A percentile compares a stretch with the other conserved stretches of the same genome.
These are phyloP conservation scores for Sphaerobolus stellatus DNA, from an alignment of 1,284 basidiomycete genomes.

Conservation along the genomic window DNA sequence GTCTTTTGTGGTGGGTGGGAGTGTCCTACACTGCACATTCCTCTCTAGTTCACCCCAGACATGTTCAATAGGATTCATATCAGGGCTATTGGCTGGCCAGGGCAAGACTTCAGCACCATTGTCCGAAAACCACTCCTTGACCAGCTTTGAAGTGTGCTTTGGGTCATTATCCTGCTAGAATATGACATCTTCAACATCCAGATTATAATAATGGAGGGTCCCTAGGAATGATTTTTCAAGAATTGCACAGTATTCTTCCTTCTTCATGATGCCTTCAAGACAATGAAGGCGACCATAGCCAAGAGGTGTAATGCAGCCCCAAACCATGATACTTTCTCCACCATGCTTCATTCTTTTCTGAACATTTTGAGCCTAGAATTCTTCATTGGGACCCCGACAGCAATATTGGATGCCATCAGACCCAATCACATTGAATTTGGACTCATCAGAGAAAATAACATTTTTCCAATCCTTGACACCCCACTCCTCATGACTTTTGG, in stretches of 20 bases:
- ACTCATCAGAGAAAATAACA: too few species aligned
- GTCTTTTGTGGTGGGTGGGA: too few species aligned
- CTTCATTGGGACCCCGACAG: too few species aligned
- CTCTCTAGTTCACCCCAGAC: constrained; percentile 34
- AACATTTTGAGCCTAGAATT: not conserved
- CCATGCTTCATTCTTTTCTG: not conserved
- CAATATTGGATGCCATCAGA: too few species aligned
- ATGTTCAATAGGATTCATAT: constrained; percentile 41
- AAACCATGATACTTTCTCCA: not conserved
- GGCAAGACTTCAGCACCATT: constrained; percentile 28
- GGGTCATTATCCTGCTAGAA: constrained; percentile 39
- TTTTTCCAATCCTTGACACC: too few species aligned
- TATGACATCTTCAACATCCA: constrained; percentile 6
- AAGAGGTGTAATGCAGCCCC: not conserved
- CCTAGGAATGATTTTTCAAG: not conserved
- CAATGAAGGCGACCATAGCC: not conserved
- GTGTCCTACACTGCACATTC: too few species aligned
- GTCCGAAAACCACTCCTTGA: constrained; percentile 32
- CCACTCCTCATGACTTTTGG: too few species aligned
- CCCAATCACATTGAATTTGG: too few species aligned
- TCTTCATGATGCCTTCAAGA: not conserved
- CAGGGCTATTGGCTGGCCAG: constrained; percentile 37
- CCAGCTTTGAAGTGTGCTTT: constrained; percentile 33
- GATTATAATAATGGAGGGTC: not conserved
- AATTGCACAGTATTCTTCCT: not conserved